Percentiles rank a stretch among this genome's conserved stretches.
phyloP scores from a whole-genome alignment of 352 stramenopile species.

The Aphanomyces astaci region DNA sequence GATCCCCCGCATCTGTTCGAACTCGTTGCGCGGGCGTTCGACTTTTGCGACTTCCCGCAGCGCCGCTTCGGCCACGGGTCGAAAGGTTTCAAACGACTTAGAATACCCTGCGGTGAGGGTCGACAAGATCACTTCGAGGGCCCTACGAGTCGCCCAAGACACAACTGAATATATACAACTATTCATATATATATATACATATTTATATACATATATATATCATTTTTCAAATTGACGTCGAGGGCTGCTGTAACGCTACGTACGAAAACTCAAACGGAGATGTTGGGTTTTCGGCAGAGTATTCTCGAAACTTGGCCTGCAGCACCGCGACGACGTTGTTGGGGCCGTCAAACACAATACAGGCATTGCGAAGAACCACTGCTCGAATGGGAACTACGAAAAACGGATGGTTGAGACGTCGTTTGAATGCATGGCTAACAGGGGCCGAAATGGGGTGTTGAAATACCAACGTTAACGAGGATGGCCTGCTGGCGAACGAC shows the following conservation, averaged over 20 bases:
- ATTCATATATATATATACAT: too few relatives aligned
- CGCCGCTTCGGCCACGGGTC: slow-evolving; percentile 22
- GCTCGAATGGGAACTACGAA: slow-evolving; percentile 34
- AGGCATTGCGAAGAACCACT: slow-evolving; percentile 37
- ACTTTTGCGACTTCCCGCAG: slow-evolving; percentile 27
- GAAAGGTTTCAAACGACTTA: slow-evolving; percentile 23
- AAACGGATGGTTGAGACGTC: too few relatives aligned
- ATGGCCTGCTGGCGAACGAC: slow-evolving; percentile 23
- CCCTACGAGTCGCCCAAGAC: too few relatives aligned
- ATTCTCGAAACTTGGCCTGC: slow-evolving; percentile 37
- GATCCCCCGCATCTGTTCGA: slow-evolving; percentile 32
- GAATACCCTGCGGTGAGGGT: neutral
- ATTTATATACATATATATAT: too few relatives aligned
- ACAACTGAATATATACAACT: too few relatives aligned
- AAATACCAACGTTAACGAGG: slow-evolving; percentile 21
- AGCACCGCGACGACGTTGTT: slow-evolving; percentile 33
- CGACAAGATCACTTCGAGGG: slow-evolving; percentile 17
- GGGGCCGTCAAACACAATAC: slow-evolving; percentile 34
- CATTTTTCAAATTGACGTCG: too few relatives aligned
- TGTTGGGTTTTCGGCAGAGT: slow-evolving; percentile 17
- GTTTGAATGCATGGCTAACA: too few relatives aligned
- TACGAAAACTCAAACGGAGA: slow-evolving; percentile 33
- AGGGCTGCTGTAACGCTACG: neutral
- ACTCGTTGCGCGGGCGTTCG: slow-evolving; percentile 29
- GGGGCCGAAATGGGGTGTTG: too few relatives aligned